Conservation (phyloP, 2,329 filamentous ascomycete genomes). For the Zymoseptoria ardabiliae region DNA sequence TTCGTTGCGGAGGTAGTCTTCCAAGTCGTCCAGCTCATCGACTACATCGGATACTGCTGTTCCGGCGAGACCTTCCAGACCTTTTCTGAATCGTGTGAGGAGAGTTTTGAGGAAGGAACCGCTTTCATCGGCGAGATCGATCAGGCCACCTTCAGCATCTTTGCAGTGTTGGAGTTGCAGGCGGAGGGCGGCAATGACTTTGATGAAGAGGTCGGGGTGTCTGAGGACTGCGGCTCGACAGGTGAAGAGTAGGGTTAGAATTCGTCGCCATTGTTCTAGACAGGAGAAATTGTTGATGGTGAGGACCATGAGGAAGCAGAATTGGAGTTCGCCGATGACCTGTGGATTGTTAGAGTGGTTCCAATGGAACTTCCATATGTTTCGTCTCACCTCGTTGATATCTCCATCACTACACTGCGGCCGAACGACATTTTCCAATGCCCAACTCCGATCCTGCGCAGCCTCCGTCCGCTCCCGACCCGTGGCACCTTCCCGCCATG, state of each 20-base stretch:
- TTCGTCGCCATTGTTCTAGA: slow-evolving; percentile 57
- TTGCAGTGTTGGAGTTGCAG: slow-evolving; percentile 50
- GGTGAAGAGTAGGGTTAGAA: slow-evolving; percentile 51
- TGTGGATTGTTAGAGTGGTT: not conserved
- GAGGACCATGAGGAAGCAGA: slow-evolving; percentile 55
- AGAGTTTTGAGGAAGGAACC: slow-evolving; percentile 44
- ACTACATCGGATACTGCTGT: slow-evolving; percentile 39
- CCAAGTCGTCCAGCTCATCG: slow-evolving; percentile 48
- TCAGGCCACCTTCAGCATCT: slow-evolving; percentile 54
- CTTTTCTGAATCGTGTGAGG: slow-evolving; percentile 46
- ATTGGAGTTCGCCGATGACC: slow-evolving; percentile 53
- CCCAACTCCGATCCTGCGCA: slow-evolving; percentile 57
- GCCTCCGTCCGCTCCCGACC: slow-evolving; percentile 56
- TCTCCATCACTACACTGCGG: slow-evolving; percentile 31
- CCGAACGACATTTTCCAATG: slow-evolving; percentile 46
- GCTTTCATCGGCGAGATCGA: slow-evolving; percentile 51
- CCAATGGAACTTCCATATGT: not conserved
- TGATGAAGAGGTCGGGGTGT: slow-evolving; percentile 45
- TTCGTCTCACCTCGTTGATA: slow-evolving; percentile 10
- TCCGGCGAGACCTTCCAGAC: slow-evolving; percentile 41
- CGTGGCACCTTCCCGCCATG: slow-evolving; percentile 55
- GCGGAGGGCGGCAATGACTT: slow-evolving; percentile 43
- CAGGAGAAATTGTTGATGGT: slow-evolving; percentile 60
- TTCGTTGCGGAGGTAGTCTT: slow-evolving; percentile 46
- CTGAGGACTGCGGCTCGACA: slow-evolving; percentile 46